These are phyloP conservation scores for Penicillium pancosmium DNA, from an alignment of 495 filamentous ascomycete species.

Conservation along the genomic window DNA sequence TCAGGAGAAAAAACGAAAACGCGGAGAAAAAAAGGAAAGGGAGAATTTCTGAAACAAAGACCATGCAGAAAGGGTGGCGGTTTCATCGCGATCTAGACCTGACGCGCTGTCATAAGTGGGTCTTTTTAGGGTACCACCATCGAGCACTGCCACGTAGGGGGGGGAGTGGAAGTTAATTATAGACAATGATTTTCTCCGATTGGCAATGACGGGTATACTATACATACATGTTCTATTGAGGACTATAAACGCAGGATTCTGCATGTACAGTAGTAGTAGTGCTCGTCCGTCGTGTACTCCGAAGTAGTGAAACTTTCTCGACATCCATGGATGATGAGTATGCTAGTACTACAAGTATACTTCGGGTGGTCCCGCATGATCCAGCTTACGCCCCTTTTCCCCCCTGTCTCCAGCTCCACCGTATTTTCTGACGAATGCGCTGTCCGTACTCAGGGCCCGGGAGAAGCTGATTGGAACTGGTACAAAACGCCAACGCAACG, in stretches of 20 bases:
- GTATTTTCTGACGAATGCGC: background rate
- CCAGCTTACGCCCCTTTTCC: conserved; percentile 4
- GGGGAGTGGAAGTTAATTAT: background rate
- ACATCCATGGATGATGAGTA: too few relatives aligned
- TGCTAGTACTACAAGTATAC: background rate
- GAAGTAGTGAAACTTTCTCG: too few relatives aligned
- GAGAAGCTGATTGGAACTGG: background rate
- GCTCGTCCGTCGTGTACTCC: too few relatives aligned
- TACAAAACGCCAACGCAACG: background rate
- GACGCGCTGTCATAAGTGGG: conserved; percentile 9
- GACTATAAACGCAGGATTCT: background rate
- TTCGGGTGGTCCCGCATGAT: background rate
- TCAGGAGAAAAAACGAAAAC: conserved; percentile 2
- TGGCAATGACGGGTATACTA: background rate
- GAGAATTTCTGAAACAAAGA: background rate
- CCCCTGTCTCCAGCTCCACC: background rate
- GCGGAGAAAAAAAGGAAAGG: background rate
- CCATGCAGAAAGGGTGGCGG: conserved; percentile 3
- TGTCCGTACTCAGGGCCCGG: background rate
- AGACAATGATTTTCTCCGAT: background rate
- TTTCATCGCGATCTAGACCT: conserved; percentile 14
- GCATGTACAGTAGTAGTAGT: background rate
- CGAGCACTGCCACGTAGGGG: conserved; percentile 4
- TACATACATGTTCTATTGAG: background rate
- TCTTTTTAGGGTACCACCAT: background rate